Conservation (phyloP, 495 filamentous ascomycete genomes). For the Massariosphaeria phaeospora region DNA sequence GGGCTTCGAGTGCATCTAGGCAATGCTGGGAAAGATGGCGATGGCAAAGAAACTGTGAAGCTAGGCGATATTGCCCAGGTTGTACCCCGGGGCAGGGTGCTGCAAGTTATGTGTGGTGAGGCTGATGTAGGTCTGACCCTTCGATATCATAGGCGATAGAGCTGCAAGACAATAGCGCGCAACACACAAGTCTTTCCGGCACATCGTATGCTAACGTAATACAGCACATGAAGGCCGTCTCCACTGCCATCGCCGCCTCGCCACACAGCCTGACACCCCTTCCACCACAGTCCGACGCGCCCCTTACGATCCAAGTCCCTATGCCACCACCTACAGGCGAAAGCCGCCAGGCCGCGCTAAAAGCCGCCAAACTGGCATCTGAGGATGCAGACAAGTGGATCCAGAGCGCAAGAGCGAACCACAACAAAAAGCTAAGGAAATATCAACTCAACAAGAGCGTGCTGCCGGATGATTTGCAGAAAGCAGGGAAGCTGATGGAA, state of each 20-base stretch:
- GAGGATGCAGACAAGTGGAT: constrained; percentile 53
- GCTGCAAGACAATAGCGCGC: too few relatives aligned
- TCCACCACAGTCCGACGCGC: constrained; percentile 57
- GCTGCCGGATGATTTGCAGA: constrained; percentile 61
- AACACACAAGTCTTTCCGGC: too few relatives aligned
- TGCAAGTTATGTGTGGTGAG: constrained; percentile 62
- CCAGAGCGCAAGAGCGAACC: constrained; percentile 52
- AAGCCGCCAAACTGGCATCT: constrained; percentile 55
- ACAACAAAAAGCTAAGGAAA: constrained; percentile 62
- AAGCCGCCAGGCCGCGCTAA: constrained; percentile 50
- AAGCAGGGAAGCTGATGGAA: constrained; percentile 57
- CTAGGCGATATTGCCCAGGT: constrained; percentile 73
- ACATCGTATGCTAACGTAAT: constrained; percentile 32
- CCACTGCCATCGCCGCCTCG: constrained; percentile 63
- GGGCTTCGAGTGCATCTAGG: constrained; percentile 55
- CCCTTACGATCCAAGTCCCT: constrained; percentile 63
- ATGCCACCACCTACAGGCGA: constrained; percentile 67
- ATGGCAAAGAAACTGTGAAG: constrained; percentile 46
- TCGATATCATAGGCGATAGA: too few relatives aligned
- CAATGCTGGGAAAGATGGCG: constrained; percentile 24
- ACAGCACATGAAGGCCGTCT: constrained; percentile 65
- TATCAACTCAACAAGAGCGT: constrained; percentile 54
- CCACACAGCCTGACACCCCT: constrained; percentile 70
- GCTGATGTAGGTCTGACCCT: constrained; percentile 53
- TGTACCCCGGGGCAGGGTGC: constrained; percentile 62